Evolutionary conservation across 116 monocot species (phyloP).

Genomic region (Iris pallida): DNA sequence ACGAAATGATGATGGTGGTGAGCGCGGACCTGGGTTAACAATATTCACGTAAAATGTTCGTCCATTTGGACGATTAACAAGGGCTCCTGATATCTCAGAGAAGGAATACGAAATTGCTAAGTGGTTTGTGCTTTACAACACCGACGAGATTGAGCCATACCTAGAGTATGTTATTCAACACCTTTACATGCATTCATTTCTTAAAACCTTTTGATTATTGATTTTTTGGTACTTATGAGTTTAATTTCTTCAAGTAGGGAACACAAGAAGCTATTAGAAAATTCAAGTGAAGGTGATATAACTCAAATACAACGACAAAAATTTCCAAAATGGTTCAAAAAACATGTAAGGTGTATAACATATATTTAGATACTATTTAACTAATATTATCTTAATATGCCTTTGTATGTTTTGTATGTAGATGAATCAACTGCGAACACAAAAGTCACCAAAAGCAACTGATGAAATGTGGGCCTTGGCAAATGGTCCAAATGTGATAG

Average conservation of each 20-base stretch:
- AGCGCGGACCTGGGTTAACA: background rate
- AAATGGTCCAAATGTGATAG: background rate
- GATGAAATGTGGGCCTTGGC: background rate
- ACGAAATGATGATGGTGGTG: background rate
- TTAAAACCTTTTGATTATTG: background rate
- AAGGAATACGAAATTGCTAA: too few species aligned
- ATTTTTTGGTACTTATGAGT: background rate
- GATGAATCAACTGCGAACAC: background rate
- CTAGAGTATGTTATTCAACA: too few species aligned
- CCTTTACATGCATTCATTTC: background rate
- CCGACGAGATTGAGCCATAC: too few species aligned
- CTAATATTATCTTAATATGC: too few species aligned
- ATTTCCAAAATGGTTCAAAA: too few species aligned
- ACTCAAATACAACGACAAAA: background rate
- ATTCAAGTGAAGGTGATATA: background rate
- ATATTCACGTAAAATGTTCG: too few species aligned
- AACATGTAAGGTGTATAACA: too few species aligned
- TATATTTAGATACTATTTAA: too few species aligned
- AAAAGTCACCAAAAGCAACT: background rate
- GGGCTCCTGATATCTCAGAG: too few species aligned
- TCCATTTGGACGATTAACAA: too few species aligned
- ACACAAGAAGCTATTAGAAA: background rate
- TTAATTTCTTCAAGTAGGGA: background rate
- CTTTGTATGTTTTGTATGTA: background rate
- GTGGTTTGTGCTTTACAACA: too few species aligned